Conservation (phyloP, 2,329 filamentous ascomycete genomes). For the Fusarium sp. region DNA sequence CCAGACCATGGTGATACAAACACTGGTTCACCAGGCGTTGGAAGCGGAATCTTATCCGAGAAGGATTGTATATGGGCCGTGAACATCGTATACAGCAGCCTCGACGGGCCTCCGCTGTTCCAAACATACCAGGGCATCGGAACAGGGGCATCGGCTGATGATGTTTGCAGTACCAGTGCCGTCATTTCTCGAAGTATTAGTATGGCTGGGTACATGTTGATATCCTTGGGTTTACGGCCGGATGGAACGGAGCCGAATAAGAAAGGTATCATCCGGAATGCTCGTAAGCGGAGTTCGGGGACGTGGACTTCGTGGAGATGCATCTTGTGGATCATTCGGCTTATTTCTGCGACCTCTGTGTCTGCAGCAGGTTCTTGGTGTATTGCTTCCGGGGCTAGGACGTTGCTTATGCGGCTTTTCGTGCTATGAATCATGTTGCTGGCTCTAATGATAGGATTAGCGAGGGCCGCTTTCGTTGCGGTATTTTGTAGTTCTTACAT, state of each 20-base stretch:
- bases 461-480: rapidly evolving
- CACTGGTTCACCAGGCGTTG: neutral
- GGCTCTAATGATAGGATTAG: neutral
- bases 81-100: neutral
- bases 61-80: neutral
- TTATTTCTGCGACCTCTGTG: neutral
- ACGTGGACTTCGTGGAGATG: neutral
- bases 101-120: neutral
- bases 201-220: neutral
- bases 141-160: neutral
- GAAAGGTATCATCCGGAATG: neutral
- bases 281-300: neutral
- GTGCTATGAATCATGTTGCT: neutral
- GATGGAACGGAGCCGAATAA: neutral
- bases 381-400: neutral
- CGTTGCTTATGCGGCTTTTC: neutral
- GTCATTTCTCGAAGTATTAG: neutral
- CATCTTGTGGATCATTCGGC: neutral
- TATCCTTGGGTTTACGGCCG: neutral
- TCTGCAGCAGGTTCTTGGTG: neutral
- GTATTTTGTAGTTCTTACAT: neutral
- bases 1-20: neutral
- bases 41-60: neutral
- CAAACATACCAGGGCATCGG: neutral
- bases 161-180: neutral